Conservation (phyloP, 108 stramenopile genomes). For the Chaetoceros muelleri region DNA sequence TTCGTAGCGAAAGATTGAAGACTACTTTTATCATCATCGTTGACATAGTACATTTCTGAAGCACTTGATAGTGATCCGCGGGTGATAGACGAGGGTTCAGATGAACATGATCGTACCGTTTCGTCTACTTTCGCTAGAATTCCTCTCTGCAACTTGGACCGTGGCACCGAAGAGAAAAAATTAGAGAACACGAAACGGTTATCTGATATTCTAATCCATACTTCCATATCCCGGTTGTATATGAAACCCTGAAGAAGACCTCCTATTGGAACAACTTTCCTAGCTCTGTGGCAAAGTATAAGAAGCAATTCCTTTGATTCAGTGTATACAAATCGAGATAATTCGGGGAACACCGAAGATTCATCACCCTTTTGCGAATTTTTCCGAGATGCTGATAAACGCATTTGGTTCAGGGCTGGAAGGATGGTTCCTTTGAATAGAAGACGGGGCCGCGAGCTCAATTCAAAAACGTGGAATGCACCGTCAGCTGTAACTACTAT, state of each 20-base stretch:
- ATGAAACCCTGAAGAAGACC: slow-evolving; percentile 67
- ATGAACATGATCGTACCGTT: slow-evolving; percentile 39
- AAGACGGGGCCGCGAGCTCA: slow-evolving; percentile 27
- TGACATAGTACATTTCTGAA: slow-evolving; percentile 11
- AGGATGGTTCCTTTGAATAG: slow-evolving; percentile 61
- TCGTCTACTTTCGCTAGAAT: slow-evolving; percentile 52
- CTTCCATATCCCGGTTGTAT: slow-evolving; percentile 48
- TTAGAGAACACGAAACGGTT: slow-evolving; percentile 75
- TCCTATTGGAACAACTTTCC: slow-evolving; percentile 24
- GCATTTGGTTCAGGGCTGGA: slow-evolving; percentile 74
- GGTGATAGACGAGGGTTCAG: slow-evolving; percentile 23
- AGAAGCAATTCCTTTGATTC: slow-evolving; percentile 51
- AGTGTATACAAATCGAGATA: slow-evolving; percentile 59
- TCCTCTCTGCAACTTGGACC: slow-evolving; percentile 9
- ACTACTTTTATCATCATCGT: slow-evolving; percentile 16
- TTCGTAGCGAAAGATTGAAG: slow-evolving; percentile 32
- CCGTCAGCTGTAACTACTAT: slow-evolving; percentile 65
- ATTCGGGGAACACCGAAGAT: slow-evolving; percentile 29
- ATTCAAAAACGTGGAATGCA: slow-evolving; percentile 43
- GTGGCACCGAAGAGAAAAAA: slow-evolving; percentile 56
- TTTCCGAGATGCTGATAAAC: slow-evolving; percentile 17
- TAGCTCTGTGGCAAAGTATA: slow-evolving; percentile 24
- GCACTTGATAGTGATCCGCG: too few species aligned
- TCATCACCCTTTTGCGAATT: slow-evolving; percentile 6
- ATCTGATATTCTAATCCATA: slow-evolving; percentile 76